Base-by-base conservation (phyloP, 148 eudicot species). In the Rhododendron griersonianum region DNA sequence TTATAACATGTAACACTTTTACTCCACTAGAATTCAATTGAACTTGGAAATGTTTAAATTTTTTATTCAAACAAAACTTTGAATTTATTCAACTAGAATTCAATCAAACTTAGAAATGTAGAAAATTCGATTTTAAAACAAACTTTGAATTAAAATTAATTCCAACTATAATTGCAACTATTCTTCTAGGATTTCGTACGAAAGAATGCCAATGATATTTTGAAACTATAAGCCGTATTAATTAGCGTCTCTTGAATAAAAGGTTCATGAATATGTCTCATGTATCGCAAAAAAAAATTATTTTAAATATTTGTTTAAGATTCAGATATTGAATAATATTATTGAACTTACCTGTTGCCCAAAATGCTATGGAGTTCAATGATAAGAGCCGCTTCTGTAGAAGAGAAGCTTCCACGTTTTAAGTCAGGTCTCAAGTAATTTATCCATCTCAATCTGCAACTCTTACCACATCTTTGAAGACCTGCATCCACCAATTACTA, bases 391-490 rank as follows among this genome's bases (percentile, higher is more conserved):
- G 96, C 95, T 91, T 96, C 98, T 83, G 92, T 92, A 45, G 90
- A 89, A 8, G 96, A 85, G 86, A 96, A 95, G 84, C 93, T 93
- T 47, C 98, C 98, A 53, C 98, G 92, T 88, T 96, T 96, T 16
- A 96, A 83, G 84, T 96, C 98, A 19, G 98, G 98, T 85, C 98
- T 92, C 8, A 96, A 86, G 86, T 96, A 96, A 88, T 96, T 96
- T 87, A 96, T 94, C 98, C 98, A 96, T 79, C 98, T 90, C 53
- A 96, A 50, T 73, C 98, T 93, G 88, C 98, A 96, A 84, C 98
- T 94, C 86, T 96, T 96, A 7, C 98, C 98, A 87, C 98, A 71
- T 13, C 76, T 30, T 15, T 71, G 76, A 30, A 71, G 76, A 71
- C 39, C 76, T 71, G 1, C 37, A 71, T 30, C 76, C 18, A 71